These are phyloP conservation scores for Nannizziopsis barbatae DNA, from an alignment of 2,329 filamentous ascomycete genomes.

Conservation along the genomic window DNA sequence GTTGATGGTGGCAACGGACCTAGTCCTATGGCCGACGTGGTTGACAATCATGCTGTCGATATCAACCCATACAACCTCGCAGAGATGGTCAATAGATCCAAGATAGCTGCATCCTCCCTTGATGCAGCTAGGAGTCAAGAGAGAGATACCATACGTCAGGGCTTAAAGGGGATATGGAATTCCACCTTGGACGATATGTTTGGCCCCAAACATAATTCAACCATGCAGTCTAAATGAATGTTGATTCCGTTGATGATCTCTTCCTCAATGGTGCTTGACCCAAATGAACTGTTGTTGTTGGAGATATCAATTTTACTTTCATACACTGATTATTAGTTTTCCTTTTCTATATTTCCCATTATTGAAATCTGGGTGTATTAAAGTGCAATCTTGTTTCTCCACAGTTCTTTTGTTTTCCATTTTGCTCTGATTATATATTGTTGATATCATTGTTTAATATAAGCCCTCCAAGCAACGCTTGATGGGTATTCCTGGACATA, in stretches of 20 bases:
- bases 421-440: background rate
- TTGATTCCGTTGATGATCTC: background rate
- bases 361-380: background rate
- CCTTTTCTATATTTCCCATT: background rate
- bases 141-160: constrained; percentile 31
- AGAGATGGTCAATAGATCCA: constrained; percentile 36
- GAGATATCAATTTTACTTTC: background rate
- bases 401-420: background rate
- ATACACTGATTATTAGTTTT: background rate
- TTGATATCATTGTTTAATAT: constrained; percentile 6
- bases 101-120: constrained; percentile 26
- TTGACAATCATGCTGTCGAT: constrained; percentile 46
- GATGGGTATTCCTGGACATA: background rate
- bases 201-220: constrained; percentile 20
- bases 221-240: constrained; percentile 1
- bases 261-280: background rate
- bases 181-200: constrained; percentile 42
- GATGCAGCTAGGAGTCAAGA: constrained; percentile 21
- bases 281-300: background rate
- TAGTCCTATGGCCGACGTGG: constrained; percentile 47
- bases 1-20: constrained; percentile 39
- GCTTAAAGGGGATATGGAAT: constrained; percentile 35
- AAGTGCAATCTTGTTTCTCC: too few relatives aligned
- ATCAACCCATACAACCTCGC: constrained; percentile 48
- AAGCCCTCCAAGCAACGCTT: background rate